Base-by-base conservation (phyloP, 192 early-diverging fungal species). In the Backusella australiensis region DNA sequence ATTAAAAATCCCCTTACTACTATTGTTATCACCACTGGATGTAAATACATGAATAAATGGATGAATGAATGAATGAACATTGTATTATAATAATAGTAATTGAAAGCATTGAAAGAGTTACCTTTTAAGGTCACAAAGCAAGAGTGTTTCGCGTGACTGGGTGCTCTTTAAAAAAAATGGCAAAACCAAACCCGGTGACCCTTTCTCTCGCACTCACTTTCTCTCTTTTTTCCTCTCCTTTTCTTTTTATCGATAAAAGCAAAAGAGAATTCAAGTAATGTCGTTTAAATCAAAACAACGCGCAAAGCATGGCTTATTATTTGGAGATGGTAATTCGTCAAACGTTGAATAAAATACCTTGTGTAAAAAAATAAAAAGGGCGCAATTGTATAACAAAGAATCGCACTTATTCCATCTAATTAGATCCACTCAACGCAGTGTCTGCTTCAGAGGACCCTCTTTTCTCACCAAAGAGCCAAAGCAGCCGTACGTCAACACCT, bases 251-350 rank as follows among this genome's bases (percentile, higher is more conserved):
- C n/a, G 1, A 21, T 56, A 44, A 44, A 44, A 44, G 17, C 12
- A 44, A 17, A 14, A 44, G 15, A 17, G 15, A 17, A 44, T 15
- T 44, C 14, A 44, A 44, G 15, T 44, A 44, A 71, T 71, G 69
- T 71, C 69, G 9, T 71, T 71, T 39, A 71, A 71, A 39, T 71
- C 69, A 23, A 71, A 71, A 46, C 69, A 71, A 46, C 35, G 69
- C 23, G 69, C 69, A 49, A 71, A 71, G 29, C 69, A 71, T 66
- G 76, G 76, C 17, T 56, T 72, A 34, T 71, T 77, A 11, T 77
- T 77, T 77, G 76, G 76, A 44, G 76, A 77, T 77, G 76, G 76
- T 77, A 77, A 71, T 32, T 29, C 23, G 39, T 34, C 29, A 32
- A 32, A 32, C 15, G 23, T 71, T 44, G 69, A 42, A 70, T 21